A percentile compares a stretch with the other conserved stretches of the same genome.
These are phyloP conservation scores for Chlamydomonas urium DNA, from an alignment of 139 green algal species.

Conservation along the genomic window DNA sequence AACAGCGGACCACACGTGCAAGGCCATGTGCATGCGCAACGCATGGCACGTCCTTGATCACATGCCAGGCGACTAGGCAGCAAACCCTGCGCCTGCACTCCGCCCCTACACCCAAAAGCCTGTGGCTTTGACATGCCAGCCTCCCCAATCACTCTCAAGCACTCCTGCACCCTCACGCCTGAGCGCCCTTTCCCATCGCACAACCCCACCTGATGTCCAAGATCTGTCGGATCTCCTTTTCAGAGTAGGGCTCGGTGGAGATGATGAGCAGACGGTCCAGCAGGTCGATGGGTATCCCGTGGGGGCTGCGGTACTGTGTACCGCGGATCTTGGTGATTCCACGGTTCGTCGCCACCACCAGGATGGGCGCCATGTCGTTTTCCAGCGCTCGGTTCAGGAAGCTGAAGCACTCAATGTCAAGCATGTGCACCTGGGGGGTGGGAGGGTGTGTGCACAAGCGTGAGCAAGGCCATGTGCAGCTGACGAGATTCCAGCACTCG, in stretches of 20 bases:
- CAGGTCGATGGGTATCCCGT: conserved; percentile 98
- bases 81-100: too few relatives aligned
- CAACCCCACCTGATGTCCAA: conserved; percentile 88
- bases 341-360: conserved; percentile 97
- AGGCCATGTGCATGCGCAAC: too few relatives aligned
- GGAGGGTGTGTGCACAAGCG: neutral
- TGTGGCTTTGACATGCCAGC: too few relatives aligned
- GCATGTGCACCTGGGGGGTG: conserved; percentile 98
- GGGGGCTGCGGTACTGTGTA: conserved; percentile 88
- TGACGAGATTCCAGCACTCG: conserved; percentile 92
- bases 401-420: conserved; percentile 99
- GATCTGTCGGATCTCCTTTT: conserved; percentile 91
- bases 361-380: conserved; percentile 95
- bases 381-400: conserved; percentile 97
- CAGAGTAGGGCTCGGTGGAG: conserved; percentile 88
- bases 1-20: neutral
- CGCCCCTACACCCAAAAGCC: too few relatives aligned
- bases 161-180: too few relatives aligned
- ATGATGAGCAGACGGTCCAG: conserved; percentile 99
- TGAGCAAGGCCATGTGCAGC: too few relatives aligned
- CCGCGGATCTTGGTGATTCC: conserved; percentile 95
- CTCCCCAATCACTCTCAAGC: too few relatives aligned
- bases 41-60: too few relatives aligned
- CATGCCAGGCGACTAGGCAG: too few relatives aligned
- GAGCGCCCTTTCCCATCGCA: too few relatives aligned